Percentiles rank a stretch among this genome's conserved stretches.
These are phyloP conservation scores for Pontederia crassipes DNA, from an alignment of 176 grass and related monocot species.

Conservation along the genomic window DNA sequence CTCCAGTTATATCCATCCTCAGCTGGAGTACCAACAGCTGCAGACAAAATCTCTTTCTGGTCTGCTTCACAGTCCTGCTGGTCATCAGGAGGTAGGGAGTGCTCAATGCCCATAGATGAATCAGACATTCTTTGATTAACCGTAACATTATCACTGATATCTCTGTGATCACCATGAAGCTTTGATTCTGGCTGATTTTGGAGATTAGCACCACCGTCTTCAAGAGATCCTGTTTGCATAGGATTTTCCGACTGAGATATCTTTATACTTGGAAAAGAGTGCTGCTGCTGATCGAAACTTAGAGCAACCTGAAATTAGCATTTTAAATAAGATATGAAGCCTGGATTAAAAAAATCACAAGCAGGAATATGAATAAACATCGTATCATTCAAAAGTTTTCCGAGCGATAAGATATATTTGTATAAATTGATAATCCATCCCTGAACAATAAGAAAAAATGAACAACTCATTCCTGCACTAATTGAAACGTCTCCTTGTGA, in stretches of 20 bases:
- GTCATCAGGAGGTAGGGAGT: constrained; percentile 34
- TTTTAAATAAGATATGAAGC: neutral
- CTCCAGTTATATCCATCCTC: constrained; percentile 95
- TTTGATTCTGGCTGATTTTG: constrained; percentile 34
- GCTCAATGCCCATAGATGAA: constrained; percentile 34
- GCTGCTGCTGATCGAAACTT: constrained; percentile 2
- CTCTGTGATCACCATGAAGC: constrained; percentile 34
- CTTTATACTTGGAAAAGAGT: neutral
- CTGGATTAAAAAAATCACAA: neutral
- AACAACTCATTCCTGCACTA: too few relatives aligned
- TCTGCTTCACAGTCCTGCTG: constrained; percentile 27
- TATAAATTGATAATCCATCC: too few relatives aligned
- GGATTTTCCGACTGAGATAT: constrained; percentile 3
- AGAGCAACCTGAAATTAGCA: neutral
- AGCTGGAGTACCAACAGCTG: constrained; percentile 3
- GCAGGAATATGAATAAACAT: neutral
- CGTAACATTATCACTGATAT: constrained; percentile 21
- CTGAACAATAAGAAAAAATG: too few relatives aligned
- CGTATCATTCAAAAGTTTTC: neutral
- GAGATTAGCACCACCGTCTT: neutral
- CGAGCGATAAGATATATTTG: too few relatives aligned
- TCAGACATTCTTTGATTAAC: constrained; percentile 27
- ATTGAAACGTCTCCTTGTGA: too few relatives aligned
- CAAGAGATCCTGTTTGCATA: neutral
- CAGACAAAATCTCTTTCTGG: constrained; percentile 30